Base-by-base conservation (phyloP, 768 basidiomycete genomes). In the Boletus barrowsii region DNA sequence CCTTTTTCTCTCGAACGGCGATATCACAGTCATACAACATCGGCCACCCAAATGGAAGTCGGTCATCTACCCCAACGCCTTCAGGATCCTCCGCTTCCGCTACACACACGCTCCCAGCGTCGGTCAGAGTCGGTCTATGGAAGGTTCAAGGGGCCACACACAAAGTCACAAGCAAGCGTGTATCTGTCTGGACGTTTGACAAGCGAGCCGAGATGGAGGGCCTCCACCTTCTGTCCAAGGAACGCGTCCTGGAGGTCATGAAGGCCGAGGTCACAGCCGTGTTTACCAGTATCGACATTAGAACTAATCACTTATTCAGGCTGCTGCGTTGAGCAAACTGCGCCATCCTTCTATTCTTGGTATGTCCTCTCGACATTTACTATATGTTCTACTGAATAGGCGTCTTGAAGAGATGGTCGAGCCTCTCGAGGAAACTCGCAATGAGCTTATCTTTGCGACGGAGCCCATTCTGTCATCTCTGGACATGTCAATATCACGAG, bases 281-380 rank as follows among this genome's bases (percentile, higher is more conserved):
- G 46, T 48, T 39, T 61, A 4, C 15, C 33, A 18, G 11, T 33
- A 40, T 56, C 47, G 37, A 26, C 24, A 35, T 10, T 10, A 18
- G 20, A 29, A 37, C 58, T 67, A 14, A 67, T 37, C 36, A 40
- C 49, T 50, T n/a, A 11, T 3, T 15, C 56, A 95, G 95, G 91
- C 89, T 5, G 82, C 88, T 55, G 88, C 93, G 3, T 75, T 98
- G 18, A 83, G 90, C 26, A 82, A 87, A 59, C 74, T 98, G 42
- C 81, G 97, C 32, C 96, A 98, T 73, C 97, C 97, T 5, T 95
- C 90, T 56, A 84, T 99, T 47, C 79, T 99, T 54, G 91, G 90
- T 91, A 64, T 52, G 74, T 57, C 26, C 30, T 60, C 57, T 44
- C 37, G 15, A 13, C 29, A 35, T 17, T n/a, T 14, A 8, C 39